A percentile compares a stretch with the other conserved stretches of the same genome.
These are phyloP conservation scores for Stromatinia cepivora DNA, from an alignment of 2,329 filamentous ascomycete species.

Conservation along the genomic window DNA sequence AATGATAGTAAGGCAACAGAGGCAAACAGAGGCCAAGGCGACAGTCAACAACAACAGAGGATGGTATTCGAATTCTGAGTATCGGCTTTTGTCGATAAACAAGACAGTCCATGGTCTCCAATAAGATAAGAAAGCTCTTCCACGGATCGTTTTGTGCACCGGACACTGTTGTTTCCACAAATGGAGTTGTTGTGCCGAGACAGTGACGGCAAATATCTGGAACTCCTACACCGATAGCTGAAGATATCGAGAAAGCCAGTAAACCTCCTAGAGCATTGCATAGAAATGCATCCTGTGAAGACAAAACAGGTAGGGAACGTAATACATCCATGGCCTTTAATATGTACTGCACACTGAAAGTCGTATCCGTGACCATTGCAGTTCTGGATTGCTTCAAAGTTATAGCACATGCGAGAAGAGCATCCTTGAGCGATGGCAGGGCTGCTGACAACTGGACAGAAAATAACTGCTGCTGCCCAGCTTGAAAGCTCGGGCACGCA, in stretches of 20 bases:
- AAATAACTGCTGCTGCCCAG: background rate
- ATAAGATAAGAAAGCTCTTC: conserved; percentile 33
- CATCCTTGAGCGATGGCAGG: conserved; percentile 34
- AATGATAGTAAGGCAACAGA: conserved; percentile 37
- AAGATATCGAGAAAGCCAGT: conserved; percentile 36
- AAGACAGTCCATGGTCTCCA: conserved; percentile 38
- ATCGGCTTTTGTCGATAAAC: conserved; percentile 36
- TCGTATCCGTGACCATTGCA: conserved; percentile 20
- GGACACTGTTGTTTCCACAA: conserved; percentile 24
- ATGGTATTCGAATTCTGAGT: conserved; percentile 26
- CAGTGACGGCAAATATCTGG: conserved; percentile 36
- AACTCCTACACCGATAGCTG: conserved; percentile 36
- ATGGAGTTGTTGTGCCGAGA: conserved; percentile 32
- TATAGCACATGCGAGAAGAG: conserved; percentile 36
- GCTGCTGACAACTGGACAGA: background rate
- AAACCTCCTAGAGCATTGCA: conserved; percentile 34
- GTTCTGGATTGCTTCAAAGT: conserved; percentile 30
- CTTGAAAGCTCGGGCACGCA: conserved; percentile 9
- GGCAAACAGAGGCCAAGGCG: conserved; percentile 37
- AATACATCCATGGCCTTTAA: conserved; percentile 33
- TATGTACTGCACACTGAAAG: conserved; percentile 27
- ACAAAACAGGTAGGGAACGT: conserved; percentile 32
- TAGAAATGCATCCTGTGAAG: conserved; percentile 30
- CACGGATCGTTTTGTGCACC: conserved; percentile 29
- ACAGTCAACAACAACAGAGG: conserved; percentile 28